Percentiles rank a stretch among this genome's conserved stretches.
Evolutionary conservation across 1,284 basidiomycete genomes (phyloP).

Genomic region (Ustilago loliicola): DNA sequence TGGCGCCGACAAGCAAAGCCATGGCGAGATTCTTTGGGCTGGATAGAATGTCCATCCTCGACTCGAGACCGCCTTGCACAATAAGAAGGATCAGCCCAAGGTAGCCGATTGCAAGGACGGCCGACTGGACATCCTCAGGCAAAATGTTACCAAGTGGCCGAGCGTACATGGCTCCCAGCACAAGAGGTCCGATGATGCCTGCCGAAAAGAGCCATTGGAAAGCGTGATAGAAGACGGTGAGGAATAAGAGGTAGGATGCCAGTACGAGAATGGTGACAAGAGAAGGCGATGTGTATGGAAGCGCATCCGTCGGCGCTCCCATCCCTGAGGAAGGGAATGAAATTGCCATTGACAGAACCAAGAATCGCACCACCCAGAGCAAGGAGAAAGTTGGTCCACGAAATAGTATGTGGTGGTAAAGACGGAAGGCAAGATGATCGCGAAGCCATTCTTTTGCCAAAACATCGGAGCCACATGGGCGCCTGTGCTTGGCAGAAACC

Average conservation of each 20-base stretch:
- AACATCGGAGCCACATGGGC: too few relatives aligned
- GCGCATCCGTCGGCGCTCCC: conserved; percentile 9
- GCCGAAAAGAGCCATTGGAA: conserved; percentile 61
- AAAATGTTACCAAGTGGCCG: conserved; percentile 73
- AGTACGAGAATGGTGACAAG: conserved; percentile 29
- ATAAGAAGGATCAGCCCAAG: conserved; percentile 75
- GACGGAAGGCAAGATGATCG: too few relatives aligned
- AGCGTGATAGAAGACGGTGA: conserved; percentile 56
- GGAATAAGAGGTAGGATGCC: conserved; percentile 70
- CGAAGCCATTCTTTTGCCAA: too few relatives aligned
- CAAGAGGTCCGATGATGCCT: conserved; percentile 73
- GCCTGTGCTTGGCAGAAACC: too few relatives aligned
- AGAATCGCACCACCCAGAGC: too few relatives aligned
- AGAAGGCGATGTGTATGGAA: conserved; percentile 29
- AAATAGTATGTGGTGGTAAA: too few relatives aligned
- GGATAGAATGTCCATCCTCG: conserved; percentile 39
- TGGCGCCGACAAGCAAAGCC: conserved; percentile 72
- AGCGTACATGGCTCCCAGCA: conserved; percentile 74
- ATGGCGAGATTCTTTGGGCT: conserved; percentile 72
- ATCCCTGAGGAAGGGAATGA: background rate
- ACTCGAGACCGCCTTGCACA: conserved; percentile 72
- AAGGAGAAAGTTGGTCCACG: too few relatives aligned
- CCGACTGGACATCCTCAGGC: conserved; percentile 71
- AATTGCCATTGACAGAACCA: too few relatives aligned
- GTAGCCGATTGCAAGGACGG: conserved; percentile 74